Evolutionary conservation across 495 filamentous ascomycete genomes (phyloP), one percentile per base, ranked within the genome.

Genomic region (Tuber calosporum): DNA sequence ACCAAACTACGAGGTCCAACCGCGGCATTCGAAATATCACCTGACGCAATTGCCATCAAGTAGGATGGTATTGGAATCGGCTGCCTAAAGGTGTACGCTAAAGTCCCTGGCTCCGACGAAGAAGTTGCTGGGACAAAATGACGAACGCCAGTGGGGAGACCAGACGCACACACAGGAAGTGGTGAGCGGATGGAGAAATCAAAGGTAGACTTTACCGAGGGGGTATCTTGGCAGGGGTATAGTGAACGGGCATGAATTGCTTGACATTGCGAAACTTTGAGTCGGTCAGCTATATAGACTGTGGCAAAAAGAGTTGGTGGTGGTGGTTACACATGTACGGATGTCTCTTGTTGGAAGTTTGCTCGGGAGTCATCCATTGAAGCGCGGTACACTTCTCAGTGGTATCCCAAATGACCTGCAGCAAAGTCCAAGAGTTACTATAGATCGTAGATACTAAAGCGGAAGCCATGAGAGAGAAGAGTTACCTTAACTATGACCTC

Each of bases 211-310:
- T 99, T 99, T 74, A 97, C 89, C 81, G 96, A 93, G 37, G 94
- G 94, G 0, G 95, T 97, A 82, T 99, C 94, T 85, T 99, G 94
- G 83, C 93, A 97, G 19, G 95, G 95, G 82, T 97, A 97, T 71
- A 97, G 86, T 36, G 93, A 96, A 69, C 94, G 88, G 38, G 91
- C 92, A 78, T 97, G 92, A 77, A 99, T 99, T 53, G 94, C 93
- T 84, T 99, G 94, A 83, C 93, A 97, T 87, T 98, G 94, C 48
- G 92, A 94, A 86, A 97, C 87, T 89, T 70, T 41, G 40, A 20
- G 26, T 11, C 26, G 1, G 68, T 45, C 26, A 37, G 72, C 45
- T 68, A n/a, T n/a, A n/a, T n/a, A 69, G 36, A 9, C 36, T 74
- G 7, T 30, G 5, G n/a, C 13, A 26, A 5, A 26, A 30, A 43